A percentile compares a stretch with the other conserved stretches of the same genome.
Evolutionary conservation across 345 rosid species (phyloP).

Genomic region (Angophora floribunda): DNA sequence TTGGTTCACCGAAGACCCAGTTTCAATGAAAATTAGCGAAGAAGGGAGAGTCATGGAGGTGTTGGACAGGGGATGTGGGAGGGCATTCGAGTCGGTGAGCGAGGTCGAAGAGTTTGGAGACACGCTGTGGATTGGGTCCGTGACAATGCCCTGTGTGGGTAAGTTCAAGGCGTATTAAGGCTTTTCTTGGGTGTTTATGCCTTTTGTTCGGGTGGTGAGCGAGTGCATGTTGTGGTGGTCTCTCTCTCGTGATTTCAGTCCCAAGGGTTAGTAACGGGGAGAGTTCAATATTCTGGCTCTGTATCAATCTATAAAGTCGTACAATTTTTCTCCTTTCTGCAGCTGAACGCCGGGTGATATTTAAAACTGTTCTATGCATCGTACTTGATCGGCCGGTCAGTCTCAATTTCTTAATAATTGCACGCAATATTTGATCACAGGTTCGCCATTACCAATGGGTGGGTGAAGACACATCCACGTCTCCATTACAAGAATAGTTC

Average conservation of each 20-base stretch:
- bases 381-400: not conserved
- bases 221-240: not conserved
- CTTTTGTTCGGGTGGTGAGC: not conserved
- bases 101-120: conserved; percentile 27
- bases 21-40: conserved; percentile 15
- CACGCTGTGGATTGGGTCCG: conserved; percentile 28
- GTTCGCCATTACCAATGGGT: not conserved
- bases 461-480: not conserved
- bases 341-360: not conserved
- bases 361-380: not conserved
- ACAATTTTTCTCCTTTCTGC: not conserved
- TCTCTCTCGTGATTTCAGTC: not conserved
- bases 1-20: conserved; percentile 16
- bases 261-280: too few species aligned
- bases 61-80: conserved; percentile 15
- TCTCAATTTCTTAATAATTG: not conserved
- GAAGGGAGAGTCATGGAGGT: conserved; percentile 12
- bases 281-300: not conserved
- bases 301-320: not conserved
- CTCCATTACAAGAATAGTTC: not conserved
- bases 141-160: conserved; percentile 18
- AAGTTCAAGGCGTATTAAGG: not conserved
- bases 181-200: not conserved
- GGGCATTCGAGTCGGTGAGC: conserved; percentile 18
- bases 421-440: not conserved